A percentile compares a stretch with the other conserved stretches of the same genome.
phyloP scores from a whole-genome alignment of 306 rosid genomes.

The Prinsepia uniflora region DNA sequence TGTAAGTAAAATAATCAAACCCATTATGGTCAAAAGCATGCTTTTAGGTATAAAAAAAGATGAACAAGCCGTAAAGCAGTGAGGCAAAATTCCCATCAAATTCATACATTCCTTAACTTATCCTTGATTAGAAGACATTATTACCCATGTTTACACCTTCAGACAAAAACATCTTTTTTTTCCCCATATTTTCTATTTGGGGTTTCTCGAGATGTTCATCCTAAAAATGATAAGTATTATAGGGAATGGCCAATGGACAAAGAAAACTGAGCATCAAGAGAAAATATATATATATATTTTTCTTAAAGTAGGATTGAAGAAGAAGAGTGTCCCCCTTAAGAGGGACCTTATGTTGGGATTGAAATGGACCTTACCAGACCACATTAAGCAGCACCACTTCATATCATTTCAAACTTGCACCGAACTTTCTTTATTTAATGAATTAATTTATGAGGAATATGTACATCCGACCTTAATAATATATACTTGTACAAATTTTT shows the following conservation, averaged over 20 bases:
- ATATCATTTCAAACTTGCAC: slow-evolving; percentile 1
- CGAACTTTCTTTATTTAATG: background rate
- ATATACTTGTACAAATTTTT: no score
- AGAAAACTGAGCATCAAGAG: background rate
- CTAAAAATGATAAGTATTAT: background rate
- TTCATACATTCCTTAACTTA: no score
- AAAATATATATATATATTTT: no score
- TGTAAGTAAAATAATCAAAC: no score
- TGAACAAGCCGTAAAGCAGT: no score
- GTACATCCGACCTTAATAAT: no score
- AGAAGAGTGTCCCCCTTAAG: slow-evolving; percentile 47
- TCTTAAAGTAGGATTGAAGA: slow-evolving; percentile 14
- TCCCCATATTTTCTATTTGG: no score
- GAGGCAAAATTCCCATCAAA: no score
- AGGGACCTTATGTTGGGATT: slow-evolving; percentile 53
- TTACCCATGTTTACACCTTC: background rate
- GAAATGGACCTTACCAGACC: slow-evolving; percentile 26
- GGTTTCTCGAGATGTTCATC: background rate
- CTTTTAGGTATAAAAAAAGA: no score
- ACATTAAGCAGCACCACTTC: slow-evolving; percentile 12
- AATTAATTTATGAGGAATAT: background rate
- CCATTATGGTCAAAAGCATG: no score
- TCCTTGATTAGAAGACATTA: no score
- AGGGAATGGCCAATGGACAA: background rate
- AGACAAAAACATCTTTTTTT: background rate